Base-by-base conservation (phyloP, 331 rosid species). In the Acacia concinna region DNA sequence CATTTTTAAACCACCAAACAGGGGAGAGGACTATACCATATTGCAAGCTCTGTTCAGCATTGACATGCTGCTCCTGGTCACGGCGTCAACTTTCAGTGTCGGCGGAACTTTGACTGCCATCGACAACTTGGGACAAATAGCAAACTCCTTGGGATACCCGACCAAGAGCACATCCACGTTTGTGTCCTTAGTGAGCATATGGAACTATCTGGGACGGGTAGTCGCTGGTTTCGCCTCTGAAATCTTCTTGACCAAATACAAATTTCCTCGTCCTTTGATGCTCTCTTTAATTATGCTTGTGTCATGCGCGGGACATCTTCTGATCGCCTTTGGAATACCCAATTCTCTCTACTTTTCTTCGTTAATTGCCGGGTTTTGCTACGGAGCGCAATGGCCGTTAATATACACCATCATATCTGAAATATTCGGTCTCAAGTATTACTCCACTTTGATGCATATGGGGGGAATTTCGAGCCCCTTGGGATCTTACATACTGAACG, bases 1-100 rank as follows among this genome's bases (percentile, higher is more conserved):
- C 7, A 56, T 82, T 2, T 79, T 89, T 72, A 89, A 75, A 1
- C 92, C 97, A 0, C 97, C 98, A 0, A 78, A 66, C 23, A 89
- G 96, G 66, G 98, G 97, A 5, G 98, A 94, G 64, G 98, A 94
- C 83, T 89, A 88, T 84, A 90, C 95, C 2, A 92, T 94, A 10
- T 75, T 89, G 28, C 97, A 94, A 83, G 98, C 90, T 4, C 31
- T 94, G 32, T 89, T 94, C 81, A 94, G 94, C 75, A 74, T 80
- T 28, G 98, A 94, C 86, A 92, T 92, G 97, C n/a, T 87, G 27
- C 86, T 92, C 67, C 75, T 94, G 18, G 86, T 94, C 84, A 14
- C 67, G 0, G 85, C 89, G 1, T 86, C 89, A 30, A 81, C 81
- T 0, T 88, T 87, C 38, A 91, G 97, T 8, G 68, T 86, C 0